phyloP scores from a whole-genome alignment of 768 basidiomycete species.

The Tremella fuciformis region DNA sequence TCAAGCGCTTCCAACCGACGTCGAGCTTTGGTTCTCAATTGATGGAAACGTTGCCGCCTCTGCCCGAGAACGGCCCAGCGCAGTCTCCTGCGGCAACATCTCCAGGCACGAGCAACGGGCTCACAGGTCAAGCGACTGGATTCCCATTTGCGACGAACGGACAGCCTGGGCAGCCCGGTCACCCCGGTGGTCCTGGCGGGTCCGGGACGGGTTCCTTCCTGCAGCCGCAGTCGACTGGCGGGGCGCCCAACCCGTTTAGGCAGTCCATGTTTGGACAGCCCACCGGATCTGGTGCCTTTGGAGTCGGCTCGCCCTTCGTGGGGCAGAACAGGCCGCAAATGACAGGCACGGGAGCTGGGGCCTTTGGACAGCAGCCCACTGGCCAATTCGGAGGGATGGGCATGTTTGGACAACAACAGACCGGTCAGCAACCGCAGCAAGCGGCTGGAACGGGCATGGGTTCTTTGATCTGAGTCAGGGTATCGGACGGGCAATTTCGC shows the following conservation, averaged over 20 bases:
- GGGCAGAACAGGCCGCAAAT: conserved; percentile 20
- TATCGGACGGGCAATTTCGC: no score
- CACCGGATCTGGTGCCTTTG: conserved; percentile 24
- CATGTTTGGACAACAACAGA: no score
- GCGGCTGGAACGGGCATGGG: no score
- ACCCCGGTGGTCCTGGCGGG: no score
- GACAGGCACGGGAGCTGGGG: no score
- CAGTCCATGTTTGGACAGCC: conserved; percentile 17
- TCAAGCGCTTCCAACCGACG: conserved; percentile 79
- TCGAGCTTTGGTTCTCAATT: conserved; percentile 75
- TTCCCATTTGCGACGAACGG: conserved; percentile 21
- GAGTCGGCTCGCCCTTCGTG: conserved; percentile 26
- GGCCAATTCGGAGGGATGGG: neutral
- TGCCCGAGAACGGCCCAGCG: conserved; percentile 55
- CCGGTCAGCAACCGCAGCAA: no score
- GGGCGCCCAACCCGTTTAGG: conserved; percentile 24
- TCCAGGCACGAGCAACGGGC: neutral
- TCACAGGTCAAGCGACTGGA: conserved; percentile 28
- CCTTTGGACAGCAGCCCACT: neutral
- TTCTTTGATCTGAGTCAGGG: no score
- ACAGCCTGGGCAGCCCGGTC: neutral
- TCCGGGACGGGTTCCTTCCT: neutral
- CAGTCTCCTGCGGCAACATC: neutral
- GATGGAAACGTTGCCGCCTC: conserved; percentile 69
- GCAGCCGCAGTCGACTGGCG: neutral